A percentile compares a stretch with the other conserved stretches of the same genome.
phyloP scores from a whole-genome alignment of 768 basidiomycete genomes.

The Phlebiopsis flavidoalba region DNA sequence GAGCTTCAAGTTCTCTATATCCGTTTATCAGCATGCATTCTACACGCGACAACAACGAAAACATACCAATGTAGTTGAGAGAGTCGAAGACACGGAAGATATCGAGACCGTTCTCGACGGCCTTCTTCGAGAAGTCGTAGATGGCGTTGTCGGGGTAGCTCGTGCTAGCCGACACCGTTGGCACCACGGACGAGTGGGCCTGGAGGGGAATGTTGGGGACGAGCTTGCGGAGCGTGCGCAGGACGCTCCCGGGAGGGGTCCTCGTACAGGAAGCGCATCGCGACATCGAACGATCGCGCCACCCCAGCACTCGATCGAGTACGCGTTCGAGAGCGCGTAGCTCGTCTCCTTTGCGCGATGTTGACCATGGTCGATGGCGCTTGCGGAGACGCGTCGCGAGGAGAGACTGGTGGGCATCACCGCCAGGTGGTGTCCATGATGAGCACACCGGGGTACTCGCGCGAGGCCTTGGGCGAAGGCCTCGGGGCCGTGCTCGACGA shows the following conservation, averaged over 20 bases:
- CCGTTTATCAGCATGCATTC: neutral
- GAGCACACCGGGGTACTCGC: conserved; percentile 90
- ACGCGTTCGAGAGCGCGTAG: conserved; percentile 91
- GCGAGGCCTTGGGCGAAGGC: conserved; percentile 97
- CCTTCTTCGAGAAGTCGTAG: conserved; percentile 99
- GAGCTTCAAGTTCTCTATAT: conserved; percentile 71
- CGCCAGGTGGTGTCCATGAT: conserved; percentile 99
- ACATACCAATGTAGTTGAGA: conserved; percentile 92
- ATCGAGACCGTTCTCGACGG: conserved; percentile 98
- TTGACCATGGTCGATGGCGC: conserved; percentile 96
- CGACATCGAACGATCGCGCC: conserved; percentile 98
- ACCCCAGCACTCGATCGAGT: conserved; percentile 98
- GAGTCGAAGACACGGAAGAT: conserved; percentile 99
- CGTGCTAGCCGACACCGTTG: conserved; percentile 98
- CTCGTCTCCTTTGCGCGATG: conserved; percentile 97
- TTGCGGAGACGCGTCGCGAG: conserved; percentile 95
- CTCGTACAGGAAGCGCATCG: conserved; percentile 99
- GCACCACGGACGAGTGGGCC: conserved; percentile 97
- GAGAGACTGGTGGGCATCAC: conserved; percentile 97
- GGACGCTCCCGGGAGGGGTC: conserved; percentile 99
- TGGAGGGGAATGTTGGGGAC: conserved; percentile 99
- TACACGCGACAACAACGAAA: neutral
- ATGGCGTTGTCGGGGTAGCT: conserved; percentile 99
- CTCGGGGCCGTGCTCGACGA: conserved; percentile 95
- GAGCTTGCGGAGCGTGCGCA: conserved; percentile 90